Evolutionary conservation across 2,329 filamentous ascomycete species (phyloP).

Genomic region (Huntiella omanensis): DNA sequence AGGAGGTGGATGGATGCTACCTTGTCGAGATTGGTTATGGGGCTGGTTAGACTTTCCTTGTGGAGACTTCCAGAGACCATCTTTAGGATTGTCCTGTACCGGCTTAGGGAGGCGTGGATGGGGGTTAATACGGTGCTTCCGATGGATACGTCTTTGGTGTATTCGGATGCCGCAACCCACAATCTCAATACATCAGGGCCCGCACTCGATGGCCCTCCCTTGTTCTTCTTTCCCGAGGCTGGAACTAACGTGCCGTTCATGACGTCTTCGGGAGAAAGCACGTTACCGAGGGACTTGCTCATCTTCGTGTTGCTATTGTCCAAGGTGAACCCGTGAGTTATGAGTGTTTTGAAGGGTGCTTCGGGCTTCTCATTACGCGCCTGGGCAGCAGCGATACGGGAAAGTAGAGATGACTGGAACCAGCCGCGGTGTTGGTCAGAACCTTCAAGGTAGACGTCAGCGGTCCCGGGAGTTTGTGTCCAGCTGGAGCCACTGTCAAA

Average conservation of each 20-base stretch:
- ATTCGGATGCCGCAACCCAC: conserved; percentile 85
- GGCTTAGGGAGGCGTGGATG: conserved; percentile 59
- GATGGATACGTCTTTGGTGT: conserved; percentile 71
- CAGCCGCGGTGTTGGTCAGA: conserved; percentile 93
- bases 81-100: conserved; percentile 78
- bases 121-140: conserved; percentile 59
- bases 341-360: conserved; percentile 69
- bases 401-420: conserved; percentile 94
- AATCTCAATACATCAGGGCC: conserved; percentile 75
- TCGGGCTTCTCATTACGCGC: conserved; percentile 12
- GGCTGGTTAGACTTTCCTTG: conserved; percentile 29
- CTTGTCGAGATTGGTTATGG: conserved; percentile 44
- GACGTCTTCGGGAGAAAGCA: conserved; percentile 61
- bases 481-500: conserved; percentile 96
- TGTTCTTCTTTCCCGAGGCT: conserved; percentile 35
- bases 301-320: conserved; percentile 89
- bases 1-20: conserved; percentile 61
- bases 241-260: conserved; percentile 68
- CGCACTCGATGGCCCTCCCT: conserved; percentile 27
- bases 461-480: conserved; percentile 39
- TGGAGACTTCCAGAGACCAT: conserved; percentile 68
- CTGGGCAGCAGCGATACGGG: conserved; percentile 42
- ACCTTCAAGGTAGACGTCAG: conserved; percentile 85
- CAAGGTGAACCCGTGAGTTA: conserved; percentile 89
- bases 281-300: conserved; percentile 93